A percentile compares a stretch with the other conserved stretches of the same genome.
Conservation (phyloP, 805 yeast species). For the Metschnikowia lochheadii region DNA sequence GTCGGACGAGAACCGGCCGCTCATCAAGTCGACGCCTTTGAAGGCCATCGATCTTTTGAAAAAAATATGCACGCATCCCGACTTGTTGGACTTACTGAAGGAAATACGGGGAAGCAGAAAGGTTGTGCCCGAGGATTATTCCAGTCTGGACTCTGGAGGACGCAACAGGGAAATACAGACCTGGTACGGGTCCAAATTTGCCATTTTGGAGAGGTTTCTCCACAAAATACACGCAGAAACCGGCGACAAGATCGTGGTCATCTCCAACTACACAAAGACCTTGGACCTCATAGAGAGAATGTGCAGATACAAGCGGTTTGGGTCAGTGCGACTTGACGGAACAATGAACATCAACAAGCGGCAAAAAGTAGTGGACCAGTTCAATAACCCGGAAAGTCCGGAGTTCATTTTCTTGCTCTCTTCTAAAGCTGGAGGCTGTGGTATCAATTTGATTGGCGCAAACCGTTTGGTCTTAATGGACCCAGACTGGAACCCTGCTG, state of each 20-base stretch:
- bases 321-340: slow-evolving; percentile 82
- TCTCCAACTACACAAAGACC: slow-evolving; percentile 93
- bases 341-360: slow-evolving; percentile 88
- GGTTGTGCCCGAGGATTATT: slow-evolving; percentile 72
- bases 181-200: slow-evolving; percentile 81
- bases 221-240: slow-evolving; percentile 73
- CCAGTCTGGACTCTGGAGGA: slow-evolving; percentile 39
- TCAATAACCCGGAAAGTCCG: slow-evolving; percentile 83
- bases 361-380: slow-evolving; percentile 85
- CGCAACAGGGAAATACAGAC: slow-evolving; percentile 71
- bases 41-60: slow-evolving; percentile 86
- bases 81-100: slow-evolving; percentile 66
- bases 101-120: slow-evolving; percentile 70
- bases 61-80: slow-evolving; percentile 93
- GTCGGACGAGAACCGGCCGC: slow-evolving; percentile 68
- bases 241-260: slow-evolving; percentile 89
- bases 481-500: slow-evolving; percentile 97
- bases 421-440: slow-evolving; percentile 98
- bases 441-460: slow-evolving; percentile 95
- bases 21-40: slow-evolving; percentile 75
- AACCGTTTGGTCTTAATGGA: slow-evolving; percentile 84
- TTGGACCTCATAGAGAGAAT: slow-evolving; percentile 82
- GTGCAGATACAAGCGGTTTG: slow-evolving; percentile 75
- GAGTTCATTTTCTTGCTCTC: slow-evolving; percentile 87
- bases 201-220: slow-evolving; percentile 79